These are phyloP conservation scores for Rosa chinensis DNA, from an alignment of 306 rosid species.

Conservation along the genomic window DNA sequence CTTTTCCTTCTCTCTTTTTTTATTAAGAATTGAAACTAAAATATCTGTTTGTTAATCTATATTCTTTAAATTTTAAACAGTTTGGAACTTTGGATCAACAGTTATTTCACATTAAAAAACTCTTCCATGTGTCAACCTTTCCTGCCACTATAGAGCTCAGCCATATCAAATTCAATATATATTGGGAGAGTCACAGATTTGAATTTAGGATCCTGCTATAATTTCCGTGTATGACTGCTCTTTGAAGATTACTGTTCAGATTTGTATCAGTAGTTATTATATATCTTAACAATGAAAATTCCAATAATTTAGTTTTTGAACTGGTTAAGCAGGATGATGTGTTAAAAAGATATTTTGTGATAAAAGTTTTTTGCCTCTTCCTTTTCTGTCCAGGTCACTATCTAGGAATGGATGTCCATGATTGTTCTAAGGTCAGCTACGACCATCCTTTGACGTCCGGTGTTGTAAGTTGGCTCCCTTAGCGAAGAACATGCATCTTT, in stretches of 20 bases:
- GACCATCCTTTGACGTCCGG: constrained; percentile 81
- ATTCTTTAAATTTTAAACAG: neutral
- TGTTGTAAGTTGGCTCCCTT: constrained; percentile 71
- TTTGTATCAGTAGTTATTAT: neutral
- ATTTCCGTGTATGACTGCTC: neutral
- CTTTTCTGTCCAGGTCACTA: constrained; percentile 66
- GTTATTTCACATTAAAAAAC: neutral
- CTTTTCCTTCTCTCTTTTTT: neutral
- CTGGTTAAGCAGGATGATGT: neutral
- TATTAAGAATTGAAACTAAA: neutral
- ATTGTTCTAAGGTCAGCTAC: constrained; percentile 64
- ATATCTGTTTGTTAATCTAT: neutral
- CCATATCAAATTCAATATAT: neutral
- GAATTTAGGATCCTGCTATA: neutral
- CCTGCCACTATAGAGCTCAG: neutral
- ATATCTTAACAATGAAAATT: neutral
- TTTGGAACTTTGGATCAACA: neutral
- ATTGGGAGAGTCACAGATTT: neutral
- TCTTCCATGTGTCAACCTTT: neutral
- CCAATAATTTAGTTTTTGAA: constrained; percentile 6
- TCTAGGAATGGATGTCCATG: constrained; percentile 95
- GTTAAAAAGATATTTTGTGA: neutral
- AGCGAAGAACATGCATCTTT: constrained; percentile 12
- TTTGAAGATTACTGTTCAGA: constrained; percentile 5
- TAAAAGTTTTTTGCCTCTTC: neutral